phyloP scores from a whole-genome alignment of 306 rosid genomes.

The Spatholobus suberectus region DNA sequence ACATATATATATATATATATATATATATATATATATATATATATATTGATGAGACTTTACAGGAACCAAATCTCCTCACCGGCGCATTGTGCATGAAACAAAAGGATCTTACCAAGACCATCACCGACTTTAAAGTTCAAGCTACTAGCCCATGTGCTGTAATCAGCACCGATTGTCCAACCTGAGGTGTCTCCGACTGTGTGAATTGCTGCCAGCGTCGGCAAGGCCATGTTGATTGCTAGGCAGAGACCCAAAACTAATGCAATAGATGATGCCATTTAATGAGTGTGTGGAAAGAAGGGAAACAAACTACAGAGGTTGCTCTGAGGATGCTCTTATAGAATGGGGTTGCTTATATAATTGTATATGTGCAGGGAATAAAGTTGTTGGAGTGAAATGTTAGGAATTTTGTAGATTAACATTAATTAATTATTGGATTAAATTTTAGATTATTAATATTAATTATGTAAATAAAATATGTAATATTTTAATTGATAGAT shows the following conservation, averaged over 20 bases:
- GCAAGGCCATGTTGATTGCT: conserved; percentile 53
- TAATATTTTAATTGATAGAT: no score
- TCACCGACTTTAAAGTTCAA: conserved; percentile 79
- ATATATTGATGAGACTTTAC: no score
- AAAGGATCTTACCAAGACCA: conserved; percentile 60
- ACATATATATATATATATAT: no score
- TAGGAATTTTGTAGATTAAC: no score
- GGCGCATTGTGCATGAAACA: no score
- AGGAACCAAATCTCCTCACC: no score
- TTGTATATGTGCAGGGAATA: conserved; percentile 33
- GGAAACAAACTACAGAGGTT: neutral
- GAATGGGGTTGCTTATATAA: conserved; percentile 51
- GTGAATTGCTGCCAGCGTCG: conserved; percentile 63
- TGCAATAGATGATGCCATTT: conserved; percentile 58
- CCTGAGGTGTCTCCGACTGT: conserved; percentile 81
- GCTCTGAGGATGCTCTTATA: conserved; percentile 24
- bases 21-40: no score
- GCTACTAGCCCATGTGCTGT: conserved; percentile 75
- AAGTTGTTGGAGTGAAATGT: conserved; percentile 67
- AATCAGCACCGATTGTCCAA: conserved; percentile 72
- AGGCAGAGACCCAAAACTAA: conserved; percentile 45
- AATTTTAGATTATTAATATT: no score
- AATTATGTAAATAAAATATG: no score
- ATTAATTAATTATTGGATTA: no score
- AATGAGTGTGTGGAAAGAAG: conserved; percentile 7